Percentiles rank a stretch among this genome's conserved stretches.
These are phyloP conservation scores for Cryptococcus hybrid DNA, from an alignment of 1,284 basidiomycete species.

Conservation along the genomic window DNA sequence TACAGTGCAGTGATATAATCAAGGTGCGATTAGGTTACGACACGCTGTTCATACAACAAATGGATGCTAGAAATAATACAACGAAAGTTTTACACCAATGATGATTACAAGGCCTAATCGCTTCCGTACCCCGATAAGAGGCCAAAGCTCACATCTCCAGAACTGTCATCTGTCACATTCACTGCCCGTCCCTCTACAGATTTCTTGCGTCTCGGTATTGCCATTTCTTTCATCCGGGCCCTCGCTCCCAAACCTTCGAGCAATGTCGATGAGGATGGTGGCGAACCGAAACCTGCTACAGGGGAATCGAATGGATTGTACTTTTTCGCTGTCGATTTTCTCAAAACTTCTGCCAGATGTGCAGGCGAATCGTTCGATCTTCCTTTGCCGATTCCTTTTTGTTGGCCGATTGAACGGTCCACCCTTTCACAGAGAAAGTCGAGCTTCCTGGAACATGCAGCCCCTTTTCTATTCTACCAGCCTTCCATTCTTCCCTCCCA, in stretches of 20 bases:
- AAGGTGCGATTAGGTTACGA: no score
- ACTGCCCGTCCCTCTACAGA: neutral
- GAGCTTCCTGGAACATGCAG: constrained; percentile 5
- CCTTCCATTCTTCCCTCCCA: constrained; percentile 27
- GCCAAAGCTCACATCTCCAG: neutral
- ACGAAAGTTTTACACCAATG: no score
- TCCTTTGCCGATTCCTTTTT: constrained; percentile 20
- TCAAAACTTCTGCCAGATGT: constrained; percentile 8
- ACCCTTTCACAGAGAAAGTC: constrained; percentile 7
- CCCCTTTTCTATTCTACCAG: constrained; percentile 24
- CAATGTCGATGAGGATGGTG: neutral
- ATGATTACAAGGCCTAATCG: neutral
- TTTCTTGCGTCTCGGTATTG: neutral
- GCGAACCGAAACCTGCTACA: no score
- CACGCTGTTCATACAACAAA: no score
- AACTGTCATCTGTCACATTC: neutral
- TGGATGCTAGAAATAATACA: no score
- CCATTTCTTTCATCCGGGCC: neutral
- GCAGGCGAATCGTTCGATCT: constrained; percentile 4
- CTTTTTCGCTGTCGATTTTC: constrained; percentile 31
- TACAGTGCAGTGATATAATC: neutral
- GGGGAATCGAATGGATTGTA: constrained; percentile 36
- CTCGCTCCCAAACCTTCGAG: neutral
- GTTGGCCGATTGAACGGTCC: constrained; percentile 4
- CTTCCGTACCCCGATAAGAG: constrained; percentile 4